Base-by-base conservation (phyloP, 1,139 yeast species). In the Suhomyces bolitotheri region DNA sequence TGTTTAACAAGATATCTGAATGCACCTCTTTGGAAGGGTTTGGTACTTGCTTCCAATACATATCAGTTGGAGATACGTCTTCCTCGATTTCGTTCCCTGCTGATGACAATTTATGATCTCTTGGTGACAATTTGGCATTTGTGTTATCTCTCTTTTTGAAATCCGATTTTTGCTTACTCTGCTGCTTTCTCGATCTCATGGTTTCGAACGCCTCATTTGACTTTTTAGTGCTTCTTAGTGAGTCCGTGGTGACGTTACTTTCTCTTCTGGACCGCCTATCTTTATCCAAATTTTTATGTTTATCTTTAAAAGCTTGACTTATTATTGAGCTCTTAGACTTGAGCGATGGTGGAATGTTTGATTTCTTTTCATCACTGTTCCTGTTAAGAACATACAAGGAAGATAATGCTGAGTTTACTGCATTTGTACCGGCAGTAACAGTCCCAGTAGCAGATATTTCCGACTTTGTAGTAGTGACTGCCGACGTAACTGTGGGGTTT, bases 1-100 rank as follows among this genome's bases (percentile, higher is more conserved):
- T n/a, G 7, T 49, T 46, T 22, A 26, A 86, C 76, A 52, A 77
- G 76, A 69, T 51, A 31, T 77, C 76, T 1, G 71, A 64, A 35
- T 69, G 68, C 16, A 71, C 62, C 17, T 79, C 78, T 40, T 75
- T 73, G 0, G 92, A 82, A 0, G 94, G 94, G 48, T 85, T 85
- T 6, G 66, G 66, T 17, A 86, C 75, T 29, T 76, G 78, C 5
- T 83, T 75, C 88, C 94, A 86, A 47, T 79, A 68, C 23, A 55
- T 51, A 41, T 62, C 60, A 15, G 53, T 43, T 12, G 50, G 45
- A 5, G 33, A 40, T 11, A 31, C 40, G 10, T 15, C n/a, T 7
- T 36, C 36, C 8, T 33, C 30, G 8, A 37, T 14, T 9, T 33
- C 30, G 3, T 19, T 29, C 13, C 27, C 36, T 4, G 22, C 37